These are phyloP conservation scores for Hyphopichia burtonii DNA, from an alignment of 1,139 yeast genomes.

Conservation along the genomic window DNA sequence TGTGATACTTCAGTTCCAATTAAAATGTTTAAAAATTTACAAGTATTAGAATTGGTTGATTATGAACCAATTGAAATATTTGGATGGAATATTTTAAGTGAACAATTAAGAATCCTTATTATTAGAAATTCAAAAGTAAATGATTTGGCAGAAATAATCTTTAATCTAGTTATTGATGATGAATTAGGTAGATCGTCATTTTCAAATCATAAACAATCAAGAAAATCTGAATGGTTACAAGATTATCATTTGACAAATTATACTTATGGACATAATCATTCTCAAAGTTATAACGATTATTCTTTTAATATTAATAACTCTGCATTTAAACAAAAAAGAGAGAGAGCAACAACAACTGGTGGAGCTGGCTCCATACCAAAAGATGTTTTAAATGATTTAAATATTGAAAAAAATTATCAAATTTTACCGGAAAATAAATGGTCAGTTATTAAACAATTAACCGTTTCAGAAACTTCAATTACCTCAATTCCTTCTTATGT, in stretches of 20 bases:
- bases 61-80: conserved; percentile 63
- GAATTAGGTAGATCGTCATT: conserved; percentile 48
- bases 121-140: conserved; percentile 50
- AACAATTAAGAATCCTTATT: conserved; percentile 54
- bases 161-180: conserved; percentile 55
- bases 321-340: conserved; percentile 26
- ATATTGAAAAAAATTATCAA: conserved; percentile 14
- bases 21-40: conserved; percentile 57
- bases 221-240: conserved; percentile 9
- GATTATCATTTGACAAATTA: conserved; percentile 10
- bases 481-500: conserved; percentile 41
- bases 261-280: conserved; percentile 6
- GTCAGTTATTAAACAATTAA: conserved; percentile 55
- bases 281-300: conserved; percentile 12
- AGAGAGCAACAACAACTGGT: conserved; percentile 26
- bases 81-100: conserved; percentile 64
- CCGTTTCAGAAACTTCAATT: conserved; percentile 56
- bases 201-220: conserved; percentile 23
- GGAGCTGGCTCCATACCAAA: conserved; percentile 29
- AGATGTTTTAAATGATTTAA: conserved; percentile 15
- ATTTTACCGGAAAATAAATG: conserved; percentile 46
- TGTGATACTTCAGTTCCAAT: conserved; percentile 70
- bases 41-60: conserved; percentile 58
- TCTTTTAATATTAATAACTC: conserved; percentile 8
- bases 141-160: conserved; percentile 51